A percentile compares a stretch with the other conserved stretches of the same genome.
Evolutionary conservation across 768 basidiomycete species (phyloP).

Genomic region (Lepiota venenata): DNA sequence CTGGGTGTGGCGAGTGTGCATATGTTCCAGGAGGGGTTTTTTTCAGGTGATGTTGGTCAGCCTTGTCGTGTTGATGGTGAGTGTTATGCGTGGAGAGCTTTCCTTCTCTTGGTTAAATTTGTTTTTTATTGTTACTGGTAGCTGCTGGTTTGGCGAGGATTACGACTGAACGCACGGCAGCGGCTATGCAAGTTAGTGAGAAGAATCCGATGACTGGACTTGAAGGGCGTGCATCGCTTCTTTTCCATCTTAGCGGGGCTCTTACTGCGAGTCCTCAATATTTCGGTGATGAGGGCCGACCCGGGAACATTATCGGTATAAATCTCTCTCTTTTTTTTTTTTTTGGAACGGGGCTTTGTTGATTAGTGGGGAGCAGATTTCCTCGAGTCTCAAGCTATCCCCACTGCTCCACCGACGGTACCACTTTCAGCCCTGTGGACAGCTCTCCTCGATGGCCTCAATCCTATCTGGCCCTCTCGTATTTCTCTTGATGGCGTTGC

Average conservation of each 20-base stretch:
- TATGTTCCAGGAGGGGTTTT: slow-evolving; percentile 85
- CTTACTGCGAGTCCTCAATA: slow-evolving; percentile 60
- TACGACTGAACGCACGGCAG: slow-evolving; percentile 53
- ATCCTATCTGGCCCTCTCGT: slow-evolving; percentile 88
- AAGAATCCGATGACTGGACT: slow-evolving; percentile 88
- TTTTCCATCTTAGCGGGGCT: slow-evolving; percentile 70
- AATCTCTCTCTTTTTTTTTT: no score
- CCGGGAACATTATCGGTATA: slow-evolving; percentile 80
- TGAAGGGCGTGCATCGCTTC: slow-evolving; percentile 77
- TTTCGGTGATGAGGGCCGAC: slow-evolving; percentile 73
- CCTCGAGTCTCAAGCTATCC: slow-evolving; percentile 54
- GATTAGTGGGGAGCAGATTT: slow-evolving; percentile 50
- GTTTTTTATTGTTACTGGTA: slow-evolving; percentile 28
- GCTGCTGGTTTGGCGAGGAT: slow-evolving; percentile 69
- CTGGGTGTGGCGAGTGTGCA: slow-evolving; percentile 86
- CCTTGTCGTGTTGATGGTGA: slow-evolving; percentile 80
- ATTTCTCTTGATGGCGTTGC: slow-evolving; percentile 61
- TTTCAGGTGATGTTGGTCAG: slow-evolving; percentile 62
- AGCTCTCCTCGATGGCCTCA: slow-evolving; percentile 76
- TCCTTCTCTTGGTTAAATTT: no score
- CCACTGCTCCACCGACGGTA: slow-evolving; percentile 39
- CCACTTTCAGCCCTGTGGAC: slow-evolving; percentile 80
- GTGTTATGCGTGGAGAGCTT: no score
- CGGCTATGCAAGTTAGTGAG: slow-evolving; percentile 75
- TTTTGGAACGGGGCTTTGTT: neutral